A percentile compares a stretch with the other conserved stretches of the same genome.
Conservation (phyloP, 768 basidiomycete species). For the Mycena olivaceomarginata region DNA sequence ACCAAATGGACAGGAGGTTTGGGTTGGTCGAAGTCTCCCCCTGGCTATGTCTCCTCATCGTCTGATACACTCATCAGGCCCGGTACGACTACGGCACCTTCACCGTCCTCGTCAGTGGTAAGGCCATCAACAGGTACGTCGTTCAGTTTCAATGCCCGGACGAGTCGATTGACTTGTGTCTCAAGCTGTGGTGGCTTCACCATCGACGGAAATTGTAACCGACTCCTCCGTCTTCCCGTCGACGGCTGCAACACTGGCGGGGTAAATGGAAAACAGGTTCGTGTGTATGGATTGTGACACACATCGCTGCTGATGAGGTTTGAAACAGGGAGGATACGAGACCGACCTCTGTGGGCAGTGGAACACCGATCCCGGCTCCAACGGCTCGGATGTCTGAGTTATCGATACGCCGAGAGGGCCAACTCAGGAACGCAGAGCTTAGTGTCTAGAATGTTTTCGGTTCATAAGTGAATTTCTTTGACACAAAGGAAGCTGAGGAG, state of each 20-base stretch:
- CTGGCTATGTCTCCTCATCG: too few relatives aligned
- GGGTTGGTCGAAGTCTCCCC: neutral
- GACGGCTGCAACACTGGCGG: constrained; percentile 43
- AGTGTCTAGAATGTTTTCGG: too few relatives aligned
- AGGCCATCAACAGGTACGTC: constrained; percentile 16
- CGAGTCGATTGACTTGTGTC: neutral
- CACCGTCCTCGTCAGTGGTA: constrained; percentile 12
- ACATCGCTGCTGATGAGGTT: neutral
- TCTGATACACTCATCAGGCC: neutral
- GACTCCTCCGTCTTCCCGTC: constrained; percentile 43
- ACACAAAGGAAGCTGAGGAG: too few relatives aligned
- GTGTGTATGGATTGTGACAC: neutral
- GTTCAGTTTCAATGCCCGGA: neutral
- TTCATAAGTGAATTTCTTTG: too few relatives aligned
- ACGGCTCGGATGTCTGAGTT: constrained; percentile 9
- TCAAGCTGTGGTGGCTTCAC: constrained; percentile 6
- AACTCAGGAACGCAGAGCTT: too few relatives aligned
- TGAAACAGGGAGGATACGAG: constrained; percentile 37
- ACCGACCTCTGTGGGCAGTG: constrained; percentile 46
- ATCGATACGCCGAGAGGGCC: too few relatives aligned
- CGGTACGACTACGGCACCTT: constrained; percentile 15
- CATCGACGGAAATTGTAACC: constrained; percentile 44
- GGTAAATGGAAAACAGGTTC: constrained; percentile 33
- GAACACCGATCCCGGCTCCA: constrained; percentile 34
- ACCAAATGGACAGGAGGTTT: neutral